Conservation (phyloP, 169 alveolate genomes). For the Theileria equi region DNA sequence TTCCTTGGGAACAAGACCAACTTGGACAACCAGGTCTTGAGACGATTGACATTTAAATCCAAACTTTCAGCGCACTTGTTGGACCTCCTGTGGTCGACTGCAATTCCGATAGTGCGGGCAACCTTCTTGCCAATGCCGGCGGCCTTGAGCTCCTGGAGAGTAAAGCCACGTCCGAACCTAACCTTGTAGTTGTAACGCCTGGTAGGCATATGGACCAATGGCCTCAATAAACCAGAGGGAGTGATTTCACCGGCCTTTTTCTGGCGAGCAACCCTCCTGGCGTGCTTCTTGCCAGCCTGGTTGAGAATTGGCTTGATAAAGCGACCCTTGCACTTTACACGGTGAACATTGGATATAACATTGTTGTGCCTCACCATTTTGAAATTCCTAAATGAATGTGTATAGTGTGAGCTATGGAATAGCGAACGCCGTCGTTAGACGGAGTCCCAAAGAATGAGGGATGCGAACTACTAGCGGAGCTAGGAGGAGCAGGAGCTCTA, state of each 20-base stretch:
- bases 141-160: conserved; percentile 94
- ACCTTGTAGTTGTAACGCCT: conserved; percentile 94
- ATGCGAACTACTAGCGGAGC: too few relatives aligned
- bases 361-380: conserved; percentile 91
- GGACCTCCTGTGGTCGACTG: conserved; percentile 97
- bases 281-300: conserved; percentile 95
- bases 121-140: conserved; percentile 91
- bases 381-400: too few relatives aligned
- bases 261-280: conserved; percentile 89
- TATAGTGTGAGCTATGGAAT: too few relatives aligned
- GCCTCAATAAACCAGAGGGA: conserved; percentile 93
- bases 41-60: conserved; percentile 91
- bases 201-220: conserved; percentile 93
- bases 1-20: conserved; percentile 93
- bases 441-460: too few relatives aligned
- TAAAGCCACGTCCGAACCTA: conserved; percentile 98
- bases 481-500: too few relatives aligned
- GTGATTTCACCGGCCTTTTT: conserved; percentile 89
- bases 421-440: too few relatives aligned
- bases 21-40: conserved; percentile 92
- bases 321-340: conserved; percentile 95
- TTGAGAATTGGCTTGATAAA: conserved; percentile 96
- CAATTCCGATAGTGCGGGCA: conserved; percentile 96
- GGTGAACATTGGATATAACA: conserved; percentile 95
- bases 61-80: conserved; percentile 92